phyloP scores from a whole-genome alignment of 1,284 basidiomycete species.

The Apiotrichum laibachii region DNA sequence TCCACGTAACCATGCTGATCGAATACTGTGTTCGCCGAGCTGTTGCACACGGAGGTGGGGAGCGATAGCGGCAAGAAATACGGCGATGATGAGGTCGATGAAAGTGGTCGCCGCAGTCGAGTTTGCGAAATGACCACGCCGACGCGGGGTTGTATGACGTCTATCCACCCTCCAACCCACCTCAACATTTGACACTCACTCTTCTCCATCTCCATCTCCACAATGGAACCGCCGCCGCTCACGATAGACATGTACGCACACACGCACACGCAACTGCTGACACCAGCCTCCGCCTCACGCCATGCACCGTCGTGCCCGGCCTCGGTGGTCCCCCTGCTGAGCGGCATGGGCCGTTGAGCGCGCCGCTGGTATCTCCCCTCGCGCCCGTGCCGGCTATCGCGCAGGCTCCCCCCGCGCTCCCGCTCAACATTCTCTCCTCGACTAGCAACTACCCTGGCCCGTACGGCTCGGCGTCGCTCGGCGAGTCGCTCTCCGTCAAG shows the following conservation, averaged over 20 bases:
- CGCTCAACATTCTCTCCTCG: constrained; percentile 33
- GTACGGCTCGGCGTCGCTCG: constrained; percentile 36
- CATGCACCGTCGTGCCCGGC: constrained; percentile 18
- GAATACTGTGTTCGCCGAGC: too few relatives aligned
- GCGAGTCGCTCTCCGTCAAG: constrained; percentile 30
- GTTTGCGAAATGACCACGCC: too few relatives aligned
- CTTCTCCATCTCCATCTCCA: background rate
- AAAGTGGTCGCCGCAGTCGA: too few relatives aligned
- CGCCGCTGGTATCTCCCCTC: background rate
- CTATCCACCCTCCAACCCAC: background rate
- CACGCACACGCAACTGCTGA: background rate
- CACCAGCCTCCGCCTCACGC: background rate
- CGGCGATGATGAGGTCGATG: too few relatives aligned
- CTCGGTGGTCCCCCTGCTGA: constrained; percentile 9
- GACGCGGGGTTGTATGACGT: background rate
- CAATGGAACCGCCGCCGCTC: constrained; percentile 31
- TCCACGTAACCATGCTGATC: too few relatives aligned
- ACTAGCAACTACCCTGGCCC: constrained; percentile 41
- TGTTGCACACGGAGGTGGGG: too few relatives aligned
- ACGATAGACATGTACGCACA: constrained; percentile 29
- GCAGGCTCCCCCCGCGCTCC: constrained; percentile 17
- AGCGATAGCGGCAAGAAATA: too few relatives aligned
- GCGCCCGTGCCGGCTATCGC: constrained; percentile 13
- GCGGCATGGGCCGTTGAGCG: background rate
- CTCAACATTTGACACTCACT: background rate